phyloP scores from a whole-genome alignment of 1,284 basidiomycete species.

The Rhodotorula sp. region DNA sequence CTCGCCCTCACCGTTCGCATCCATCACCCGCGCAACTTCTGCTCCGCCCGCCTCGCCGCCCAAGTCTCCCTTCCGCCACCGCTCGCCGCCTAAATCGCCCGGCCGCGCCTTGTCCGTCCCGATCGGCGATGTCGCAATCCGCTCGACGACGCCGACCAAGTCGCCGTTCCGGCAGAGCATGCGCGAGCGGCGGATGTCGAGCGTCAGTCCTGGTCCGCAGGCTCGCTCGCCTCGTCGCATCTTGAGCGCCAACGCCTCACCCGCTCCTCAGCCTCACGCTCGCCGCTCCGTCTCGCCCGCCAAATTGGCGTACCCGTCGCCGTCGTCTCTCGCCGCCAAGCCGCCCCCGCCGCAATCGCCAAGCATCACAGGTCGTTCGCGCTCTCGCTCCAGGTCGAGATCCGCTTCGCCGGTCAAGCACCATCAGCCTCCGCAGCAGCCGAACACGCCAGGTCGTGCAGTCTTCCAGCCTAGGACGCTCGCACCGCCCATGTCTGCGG shows the following conservation, averaged over 20 bases:
- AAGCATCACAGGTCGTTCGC: conserved; percentile 1
- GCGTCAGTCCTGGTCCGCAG: neutral
- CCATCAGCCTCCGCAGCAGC: neutral
- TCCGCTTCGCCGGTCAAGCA: conserved; percentile 28
- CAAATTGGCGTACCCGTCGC: neutral
- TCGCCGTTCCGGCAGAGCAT: conserved; percentile 13
- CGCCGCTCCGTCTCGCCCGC: conserved; percentile 5
- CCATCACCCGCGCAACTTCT: neutral
- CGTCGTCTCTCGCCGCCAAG: conserved; percentile 18
- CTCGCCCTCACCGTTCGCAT: neutral
- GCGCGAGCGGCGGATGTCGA: neutral
- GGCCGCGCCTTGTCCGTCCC: conserved; percentile 1
- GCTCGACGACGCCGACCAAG: neutral
- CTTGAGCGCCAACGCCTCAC: neutral
- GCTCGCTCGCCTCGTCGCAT: neutral
- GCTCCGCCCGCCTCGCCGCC: conserved; percentile 9
- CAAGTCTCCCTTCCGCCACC: conserved; percentile 5
- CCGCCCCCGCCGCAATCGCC: neutral
- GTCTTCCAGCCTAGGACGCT: conserved; percentile 21
- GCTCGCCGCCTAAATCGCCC: conserved; percentile 7
- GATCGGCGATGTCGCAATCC: neutral
- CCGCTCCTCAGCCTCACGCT: neutral
- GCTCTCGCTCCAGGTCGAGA: conserved; percentile 12
- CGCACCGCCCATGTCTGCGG: conserved; percentile 21
- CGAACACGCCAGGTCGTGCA: neutral